Evolutionary conservation across 441 rosid species (phyloP).

Genomic region (Euphorbia corollata): DNA sequence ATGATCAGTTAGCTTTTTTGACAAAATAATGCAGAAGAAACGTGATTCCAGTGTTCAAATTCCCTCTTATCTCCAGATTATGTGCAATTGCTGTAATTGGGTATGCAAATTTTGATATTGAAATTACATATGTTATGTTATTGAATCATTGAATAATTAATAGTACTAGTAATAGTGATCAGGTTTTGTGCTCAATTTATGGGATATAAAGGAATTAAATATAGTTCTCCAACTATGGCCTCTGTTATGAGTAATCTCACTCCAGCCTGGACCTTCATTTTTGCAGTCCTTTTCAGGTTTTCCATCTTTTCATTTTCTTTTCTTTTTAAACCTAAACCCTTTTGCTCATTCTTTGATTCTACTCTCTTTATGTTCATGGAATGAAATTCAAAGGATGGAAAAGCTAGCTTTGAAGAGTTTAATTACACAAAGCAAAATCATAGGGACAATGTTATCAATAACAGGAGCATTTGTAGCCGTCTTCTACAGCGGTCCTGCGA

Average conservation of each 20-base stretch:
- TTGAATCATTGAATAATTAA: neutral
- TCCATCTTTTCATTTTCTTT: neutral
- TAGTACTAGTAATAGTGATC: neutral
- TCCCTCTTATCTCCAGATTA: constrained; percentile 34
- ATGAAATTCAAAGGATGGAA: constrained; percentile 38
- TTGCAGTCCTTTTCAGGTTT: constrained; percentile 52
- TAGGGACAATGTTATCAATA: constrained; percentile 48
- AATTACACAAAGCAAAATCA: constrained; percentile 39
- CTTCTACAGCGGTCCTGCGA: constrained; percentile 43
- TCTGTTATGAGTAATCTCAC: constrained; percentile 41
- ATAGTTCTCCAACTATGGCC: constrained; percentile 48
- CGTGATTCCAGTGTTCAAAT: constrained; percentile 5
- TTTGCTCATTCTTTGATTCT: neutral
- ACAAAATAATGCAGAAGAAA: constrained; percentile 10
- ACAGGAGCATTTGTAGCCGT: constrained; percentile 43
- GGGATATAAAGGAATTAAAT: constrained; percentile 36
- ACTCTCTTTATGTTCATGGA: too few relatives aligned
- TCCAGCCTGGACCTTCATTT: constrained; percentile 48
- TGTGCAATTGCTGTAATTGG: constrained; percentile 31
- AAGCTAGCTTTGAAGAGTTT: constrained; percentile 28
- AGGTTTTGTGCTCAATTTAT: constrained; percentile 28
- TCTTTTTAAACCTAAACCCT: too few relatives aligned
- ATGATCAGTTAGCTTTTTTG: neutral
- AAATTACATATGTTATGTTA: neutral
- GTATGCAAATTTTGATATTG: constrained; percentile 16